These are phyloP conservation scores for Farysia itapuensis DNA, from an alignment of 1,284 basidiomycete species.

Conservation along the genomic window DNA sequence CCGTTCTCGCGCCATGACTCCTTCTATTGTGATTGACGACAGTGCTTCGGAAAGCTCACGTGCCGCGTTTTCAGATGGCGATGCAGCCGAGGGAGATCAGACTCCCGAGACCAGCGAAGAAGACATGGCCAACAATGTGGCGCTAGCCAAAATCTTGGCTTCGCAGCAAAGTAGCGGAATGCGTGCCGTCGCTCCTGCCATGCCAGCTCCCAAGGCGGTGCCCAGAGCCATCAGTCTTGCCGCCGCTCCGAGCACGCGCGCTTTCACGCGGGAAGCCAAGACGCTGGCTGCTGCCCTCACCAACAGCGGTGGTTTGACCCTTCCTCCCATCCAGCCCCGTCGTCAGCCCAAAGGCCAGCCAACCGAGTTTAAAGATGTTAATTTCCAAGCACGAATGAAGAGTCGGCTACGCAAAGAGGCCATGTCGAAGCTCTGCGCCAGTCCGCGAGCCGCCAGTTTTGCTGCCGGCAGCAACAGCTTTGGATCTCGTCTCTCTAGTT, in stretches of 20 bases:
- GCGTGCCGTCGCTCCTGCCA: slow-evolving; percentile 9
- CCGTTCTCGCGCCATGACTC: slow-evolving; percentile 39
- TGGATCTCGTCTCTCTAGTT: slow-evolving; percentile 22
- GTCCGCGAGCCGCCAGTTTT: slow-evolving; percentile 43
- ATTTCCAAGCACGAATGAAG: slow-evolving; percentile 49
- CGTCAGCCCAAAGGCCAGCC: slow-evolving; percentile 53
- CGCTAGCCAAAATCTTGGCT: slow-evolving; percentile 12
- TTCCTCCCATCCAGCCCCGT: slow-evolving; percentile 39
- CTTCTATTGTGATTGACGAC: slow-evolving; percentile 50
- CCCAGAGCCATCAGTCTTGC: slow-evolving; percentile 36
- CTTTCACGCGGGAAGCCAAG: slow-evolving; percentile 22
- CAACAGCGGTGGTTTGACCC: slow-evolving; percentile 6
- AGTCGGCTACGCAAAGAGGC: slow-evolving; percentile 48
- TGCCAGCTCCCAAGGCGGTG: slow-evolving; percentile 29
- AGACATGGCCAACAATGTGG: slow-evolving; percentile 33
- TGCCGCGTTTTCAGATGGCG: slow-evolving; percentile 20
- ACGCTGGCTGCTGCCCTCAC: not conserved
- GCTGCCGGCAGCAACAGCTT: slow-evolving; percentile 37
- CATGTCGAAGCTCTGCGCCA: slow-evolving; percentile 51
- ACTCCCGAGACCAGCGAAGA: slow-evolving; percentile 55
- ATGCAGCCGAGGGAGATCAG: slow-evolving; percentile 36
- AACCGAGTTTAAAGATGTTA: slow-evolving; percentile 46
- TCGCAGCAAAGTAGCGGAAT: slow-evolving; percentile 15
- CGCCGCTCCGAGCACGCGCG: slow-evolving; percentile 37
- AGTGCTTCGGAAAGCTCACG: slow-evolving; percentile 41